Conservation (phyloP, 2,329 filamentous ascomycete species). For the Rutstroemia sp. region DNA sequence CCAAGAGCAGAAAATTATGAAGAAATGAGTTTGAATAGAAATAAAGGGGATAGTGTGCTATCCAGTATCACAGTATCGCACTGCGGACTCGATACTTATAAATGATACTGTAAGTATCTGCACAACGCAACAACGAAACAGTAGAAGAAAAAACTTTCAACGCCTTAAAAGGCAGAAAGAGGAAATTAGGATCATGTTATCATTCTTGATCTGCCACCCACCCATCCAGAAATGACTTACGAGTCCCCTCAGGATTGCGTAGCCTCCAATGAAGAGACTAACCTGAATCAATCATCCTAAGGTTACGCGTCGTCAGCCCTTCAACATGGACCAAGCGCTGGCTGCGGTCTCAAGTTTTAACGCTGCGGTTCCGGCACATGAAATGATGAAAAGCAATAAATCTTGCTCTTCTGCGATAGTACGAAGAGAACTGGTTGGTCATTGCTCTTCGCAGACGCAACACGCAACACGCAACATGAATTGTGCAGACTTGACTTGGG, state of each 20-base stretch:
- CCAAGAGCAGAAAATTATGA: not conserved
- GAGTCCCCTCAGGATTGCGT: constrained; percentile 1
- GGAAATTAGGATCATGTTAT: too few relatives aligned
- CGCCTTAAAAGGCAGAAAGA: too few relatives aligned
- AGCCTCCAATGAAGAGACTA: not conserved
- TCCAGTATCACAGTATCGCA: too few relatives aligned
- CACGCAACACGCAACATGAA: too few relatives aligned
- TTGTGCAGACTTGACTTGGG: too few relatives aligned
- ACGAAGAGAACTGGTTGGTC: too few relatives aligned
- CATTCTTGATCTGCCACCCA: not conserved
- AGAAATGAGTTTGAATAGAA: not conserved
- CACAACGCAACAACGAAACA: too few relatives aligned
- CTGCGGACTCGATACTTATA: too few relatives aligned
- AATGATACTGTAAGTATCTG: too few relatives aligned
- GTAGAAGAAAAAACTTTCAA: too few relatives aligned
- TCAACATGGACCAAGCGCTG: not conserved
- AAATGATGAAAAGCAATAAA: not conserved
- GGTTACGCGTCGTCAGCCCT: constrained; percentile 2
- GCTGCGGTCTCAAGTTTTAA: not conserved
- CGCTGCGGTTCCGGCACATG: not conserved
- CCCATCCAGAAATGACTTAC: not conserved
- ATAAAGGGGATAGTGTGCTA: not conserved
- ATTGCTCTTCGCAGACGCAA: too few relatives aligned
- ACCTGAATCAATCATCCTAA: not conserved
- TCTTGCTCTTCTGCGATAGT: too few relatives aligned